Conservation (phyloP, 257 asterid genomes). For the Solanum lignicaule region DNA sequence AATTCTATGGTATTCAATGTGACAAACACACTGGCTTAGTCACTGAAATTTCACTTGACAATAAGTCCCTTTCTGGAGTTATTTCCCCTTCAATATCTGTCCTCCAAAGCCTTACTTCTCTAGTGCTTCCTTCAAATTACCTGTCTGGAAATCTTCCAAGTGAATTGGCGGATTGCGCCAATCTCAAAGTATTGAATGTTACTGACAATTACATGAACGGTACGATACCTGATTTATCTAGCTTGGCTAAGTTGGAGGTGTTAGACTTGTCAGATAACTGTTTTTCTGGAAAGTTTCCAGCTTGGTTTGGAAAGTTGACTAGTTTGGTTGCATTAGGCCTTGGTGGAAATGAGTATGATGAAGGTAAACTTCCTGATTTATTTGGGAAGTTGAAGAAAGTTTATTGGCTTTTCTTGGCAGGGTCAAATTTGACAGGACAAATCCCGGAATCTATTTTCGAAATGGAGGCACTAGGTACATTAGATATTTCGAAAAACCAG, state of each 20-base stretch:
- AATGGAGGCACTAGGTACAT: slow-evolving; percentile 30
- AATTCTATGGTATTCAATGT: slow-evolving; percentile 58
- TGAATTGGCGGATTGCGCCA: slow-evolving; percentile 35
- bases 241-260: slow-evolving; percentile 18
- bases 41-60: slow-evolving; percentile 52
- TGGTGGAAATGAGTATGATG: slow-evolving; percentile 53
- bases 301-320: slow-evolving; percentile 34
- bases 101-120: slow-evolving; percentile 42
- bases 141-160: slow-evolving; percentile 34
- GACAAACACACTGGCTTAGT: slow-evolving; percentile 25
- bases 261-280: slow-evolving; percentile 52
- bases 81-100: slow-evolving; percentile 42
- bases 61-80: slow-evolving; percentile 29
- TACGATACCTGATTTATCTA: slow-evolving; percentile 41
- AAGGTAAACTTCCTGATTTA: slow-evolving; percentile 40
- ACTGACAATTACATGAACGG: slow-evolving; percentile 56
- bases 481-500: slow-evolving; percentile 49
- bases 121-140: slow-evolving; percentile 41
- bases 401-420: slow-evolving; percentile 53
- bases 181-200: slow-evolving; percentile 46
- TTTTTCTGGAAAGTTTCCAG: slow-evolving; percentile 67
- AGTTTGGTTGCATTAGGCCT: slow-evolving; percentile 45
- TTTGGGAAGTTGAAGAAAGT: slow-evolving; percentile 31
- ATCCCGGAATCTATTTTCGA: slow-evolving; percentile 71
- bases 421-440: slow-evolving; percentile 52